Evolutionary conservation across 805 yeast species (phyloP).

Genomic region (Schizosaccharomyces pombe): DNA sequence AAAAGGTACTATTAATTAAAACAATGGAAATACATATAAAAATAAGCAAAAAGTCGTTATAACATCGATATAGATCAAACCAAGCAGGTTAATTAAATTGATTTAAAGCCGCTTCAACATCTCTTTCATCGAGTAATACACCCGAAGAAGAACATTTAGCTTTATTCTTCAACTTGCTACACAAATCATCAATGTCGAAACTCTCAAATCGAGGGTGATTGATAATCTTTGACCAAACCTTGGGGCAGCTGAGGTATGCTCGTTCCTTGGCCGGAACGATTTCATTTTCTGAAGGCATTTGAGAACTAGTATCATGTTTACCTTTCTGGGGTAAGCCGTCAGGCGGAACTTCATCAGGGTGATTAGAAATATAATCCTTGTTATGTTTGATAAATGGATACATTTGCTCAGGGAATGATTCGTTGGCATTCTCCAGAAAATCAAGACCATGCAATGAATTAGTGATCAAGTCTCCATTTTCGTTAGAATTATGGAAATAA

Average conservation of each 20-base stretch:
- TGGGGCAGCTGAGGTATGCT: slow-evolving; percentile 40
- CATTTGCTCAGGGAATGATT: too few relatives aligned
- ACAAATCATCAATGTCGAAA: slow-evolving; percentile 80
- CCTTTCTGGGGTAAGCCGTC: not conserved
- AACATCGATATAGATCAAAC: too few relatives aligned
- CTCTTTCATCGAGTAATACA: slow-evolving; percentile 60
- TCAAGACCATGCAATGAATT: too few relatives aligned
- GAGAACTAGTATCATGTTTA: not conserved
- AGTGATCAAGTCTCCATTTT: not conserved
- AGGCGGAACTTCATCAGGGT: not conserved
- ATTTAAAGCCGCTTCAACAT: slow-evolving; percentile 28
- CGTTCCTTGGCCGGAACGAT: slow-evolving; percentile 15
- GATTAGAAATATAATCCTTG: too few relatives aligned
- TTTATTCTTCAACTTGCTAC: slow-evolving; percentile 67
- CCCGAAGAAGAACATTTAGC: slow-evolving; percentile 91
- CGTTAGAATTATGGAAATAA: not conserved
- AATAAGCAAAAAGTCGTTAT: too few relatives aligned
- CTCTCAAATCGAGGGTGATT: slow-evolving; percentile 85
- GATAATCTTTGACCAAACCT: slow-evolving; percentile 89
- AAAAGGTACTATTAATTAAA: too few relatives aligned
- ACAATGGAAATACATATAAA: too few relatives aligned
- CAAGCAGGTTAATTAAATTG: slow-evolving; percentile 5
- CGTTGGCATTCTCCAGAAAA: too few relatives aligned
- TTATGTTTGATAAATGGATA: too few relatives aligned
- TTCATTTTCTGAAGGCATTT: not conserved